phyloP scores from a whole-genome alignment of 2,329 filamentous ascomycete genomes.

The Cladosporium sp. region DNA sequence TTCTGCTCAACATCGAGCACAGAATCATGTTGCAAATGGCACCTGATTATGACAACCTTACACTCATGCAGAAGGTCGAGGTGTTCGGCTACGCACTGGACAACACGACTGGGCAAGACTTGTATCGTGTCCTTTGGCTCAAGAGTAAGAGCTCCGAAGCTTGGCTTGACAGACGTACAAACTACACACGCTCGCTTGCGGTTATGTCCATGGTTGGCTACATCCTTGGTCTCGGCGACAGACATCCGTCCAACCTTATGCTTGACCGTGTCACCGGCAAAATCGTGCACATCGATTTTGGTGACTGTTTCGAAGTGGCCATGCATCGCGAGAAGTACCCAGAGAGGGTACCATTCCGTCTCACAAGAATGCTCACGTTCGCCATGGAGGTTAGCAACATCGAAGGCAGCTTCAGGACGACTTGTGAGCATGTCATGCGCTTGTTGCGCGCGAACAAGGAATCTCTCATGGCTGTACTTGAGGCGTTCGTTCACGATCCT shows the following conservation, averaged over 20 bases:
- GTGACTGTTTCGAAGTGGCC: constrained; percentile 97
- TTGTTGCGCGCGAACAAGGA: constrained; percentile 96
- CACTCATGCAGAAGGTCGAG: constrained; percentile 99
- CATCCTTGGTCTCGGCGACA: constrained; percentile 91
- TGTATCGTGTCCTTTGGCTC: constrained; percentile 96
- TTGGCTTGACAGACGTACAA: constrained; percentile 96
- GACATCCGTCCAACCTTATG: constrained; percentile 97
- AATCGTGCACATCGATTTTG: constrained; percentile 98
- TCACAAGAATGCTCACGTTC: constrained; percentile 98
- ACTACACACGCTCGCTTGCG: constrained; percentile 92
- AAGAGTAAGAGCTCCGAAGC: constrained; percentile 98
- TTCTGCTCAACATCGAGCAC: constrained; percentile 97
- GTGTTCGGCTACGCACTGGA: constrained; percentile 98
- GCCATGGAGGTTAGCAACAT: constrained; percentile 99
- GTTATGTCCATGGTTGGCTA: constrained; percentile 99
- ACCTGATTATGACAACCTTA: constrained; percentile 96
- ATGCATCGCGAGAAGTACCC: constrained; percentile 99
- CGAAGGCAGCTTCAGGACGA: constrained; percentile 95
- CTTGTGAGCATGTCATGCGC: constrained; percentile 97
- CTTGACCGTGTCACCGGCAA: constrained; percentile 93
- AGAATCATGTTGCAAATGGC: constrained; percentile 99
- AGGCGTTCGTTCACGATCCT: constrained; percentile 99
- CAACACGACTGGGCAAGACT: constrained; percentile 96
- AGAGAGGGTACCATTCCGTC: constrained; percentile 92
- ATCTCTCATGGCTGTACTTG: constrained; percentile 94